These are phyloP conservation scores for Saturnispora serradocipensis DNA, from an alignment of 805 yeast genomes.

Conservation along the genomic window DNA sequence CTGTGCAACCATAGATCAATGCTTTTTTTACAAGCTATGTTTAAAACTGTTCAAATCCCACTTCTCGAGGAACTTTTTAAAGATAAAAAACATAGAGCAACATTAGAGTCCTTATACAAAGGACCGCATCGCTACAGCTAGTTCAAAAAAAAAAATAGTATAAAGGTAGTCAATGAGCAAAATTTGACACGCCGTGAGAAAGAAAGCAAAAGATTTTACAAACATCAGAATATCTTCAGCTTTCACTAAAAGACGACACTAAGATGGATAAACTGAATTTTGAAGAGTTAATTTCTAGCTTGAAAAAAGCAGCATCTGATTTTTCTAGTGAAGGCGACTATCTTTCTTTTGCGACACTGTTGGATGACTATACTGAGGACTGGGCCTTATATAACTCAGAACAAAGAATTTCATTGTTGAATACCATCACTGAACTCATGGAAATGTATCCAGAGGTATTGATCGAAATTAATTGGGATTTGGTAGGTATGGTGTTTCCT, in stretches of 20 bases:
- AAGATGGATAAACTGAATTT: background rate
- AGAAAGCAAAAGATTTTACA: background rate
- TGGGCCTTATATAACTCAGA: constrained; percentile 36
- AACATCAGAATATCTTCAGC: background rate
- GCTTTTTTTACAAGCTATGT: constrained; percentile 4
- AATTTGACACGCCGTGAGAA: background rate
- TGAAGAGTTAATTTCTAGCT: constrained; percentile 1
- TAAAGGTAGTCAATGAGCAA: background rate
- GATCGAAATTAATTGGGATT: constrained; percentile 81
- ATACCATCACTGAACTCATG: constrained; percentile 36
- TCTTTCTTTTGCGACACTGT: constrained; percentile 60
- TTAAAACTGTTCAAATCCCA: constrained; percentile 1
- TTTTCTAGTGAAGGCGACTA: constrained; percentile 44
- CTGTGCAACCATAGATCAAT: constrained; percentile 9
- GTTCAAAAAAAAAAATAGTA: too few relatives aligned
- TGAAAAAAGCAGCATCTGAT: constrained; percentile 23
- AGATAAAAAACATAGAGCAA: background rate
- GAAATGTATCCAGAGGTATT: constrained; percentile 39
- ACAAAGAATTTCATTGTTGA: constrained; percentile 44
- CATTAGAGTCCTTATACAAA: background rate
- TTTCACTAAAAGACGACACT: background rate
- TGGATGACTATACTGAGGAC: constrained; percentile 52
- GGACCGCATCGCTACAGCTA: background rate
- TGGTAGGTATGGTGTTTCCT: constrained; percentile 59
- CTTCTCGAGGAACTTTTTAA: background rate